Evolutionary conservation across 495 filamentous ascomycete species (phyloP).

Genomic region (Endocarpon pusillum): DNA sequence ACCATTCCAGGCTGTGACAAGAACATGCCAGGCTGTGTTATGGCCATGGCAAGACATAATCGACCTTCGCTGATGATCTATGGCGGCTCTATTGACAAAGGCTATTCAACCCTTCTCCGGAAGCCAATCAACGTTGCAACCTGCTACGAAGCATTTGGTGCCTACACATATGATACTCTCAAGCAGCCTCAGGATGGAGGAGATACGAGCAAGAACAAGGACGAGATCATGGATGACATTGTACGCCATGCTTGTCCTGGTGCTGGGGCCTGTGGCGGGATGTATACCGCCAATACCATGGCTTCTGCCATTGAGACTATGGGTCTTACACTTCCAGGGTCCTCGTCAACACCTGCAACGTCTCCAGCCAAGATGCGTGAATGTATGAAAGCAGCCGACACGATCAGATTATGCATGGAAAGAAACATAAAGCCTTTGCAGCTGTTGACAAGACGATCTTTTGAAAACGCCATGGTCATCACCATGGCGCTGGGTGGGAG

Average conservation of each 20-base stretch:
- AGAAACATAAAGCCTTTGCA: conserved; percentile 73
- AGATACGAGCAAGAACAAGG: conserved; percentile 42
- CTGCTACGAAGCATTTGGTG: conserved; percentile 82
- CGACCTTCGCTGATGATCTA: conserved; percentile 92
- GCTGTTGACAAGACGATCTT: conserved; percentile 65
- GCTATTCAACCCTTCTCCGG: conserved; percentile 59
- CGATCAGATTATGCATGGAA: conserved; percentile 74
- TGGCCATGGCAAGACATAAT: conserved; percentile 94
- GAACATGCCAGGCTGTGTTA: conserved; percentile 98
- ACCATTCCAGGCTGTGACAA: conserved; percentile 95
- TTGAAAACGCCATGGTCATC: conserved; percentile 85
- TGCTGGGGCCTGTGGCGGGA: conserved; percentile 88
- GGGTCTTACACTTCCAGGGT: conserved; percentile 80
- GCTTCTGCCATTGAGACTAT: conserved; percentile 90
- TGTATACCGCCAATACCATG: conserved; percentile 97
- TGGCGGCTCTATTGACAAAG: conserved; percentile 77
- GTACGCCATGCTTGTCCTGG: conserved; percentile 78
- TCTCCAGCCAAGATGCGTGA: conserved; percentile 87
- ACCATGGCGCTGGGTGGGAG: conserved; percentile 85
- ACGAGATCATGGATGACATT: conserved; percentile 75
- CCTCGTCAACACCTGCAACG: conserved; percentile 72
- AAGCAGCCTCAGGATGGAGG: conserved; percentile 37
- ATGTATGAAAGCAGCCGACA: conserved; percentile 71
- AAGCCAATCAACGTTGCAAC: conserved; percentile 77
- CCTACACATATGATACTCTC: conserved; percentile 60